These are phyloP conservation scores for Hypoxylon trugodes DNA, from an alignment of 495 filamentous ascomycete species.

Conservation along the genomic window DNA sequence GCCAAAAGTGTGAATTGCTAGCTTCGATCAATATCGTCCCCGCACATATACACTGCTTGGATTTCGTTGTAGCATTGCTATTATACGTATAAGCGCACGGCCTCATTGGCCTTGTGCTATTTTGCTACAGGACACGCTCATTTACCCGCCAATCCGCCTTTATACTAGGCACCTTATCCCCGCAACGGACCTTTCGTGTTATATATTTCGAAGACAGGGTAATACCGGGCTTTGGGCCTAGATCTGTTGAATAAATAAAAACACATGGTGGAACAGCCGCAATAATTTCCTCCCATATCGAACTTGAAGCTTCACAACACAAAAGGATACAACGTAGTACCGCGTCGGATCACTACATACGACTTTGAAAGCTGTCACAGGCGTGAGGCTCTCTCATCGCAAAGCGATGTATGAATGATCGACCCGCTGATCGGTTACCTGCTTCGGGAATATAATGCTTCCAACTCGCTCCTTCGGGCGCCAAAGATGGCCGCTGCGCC, in stretches of 20 bases:
- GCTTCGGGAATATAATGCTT: slow-evolving; percentile 31
- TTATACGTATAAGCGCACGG: slow-evolving; percentile 20
- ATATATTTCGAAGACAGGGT: slow-evolving; percentile 1
- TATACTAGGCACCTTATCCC: slow-evolving; percentile 27
- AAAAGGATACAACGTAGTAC: slow-evolving; percentile 11
- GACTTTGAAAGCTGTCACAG: slow-evolving; percentile 2
- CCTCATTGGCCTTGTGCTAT: slow-evolving; percentile 25
- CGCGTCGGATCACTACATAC: slow-evolving; percentile 13
- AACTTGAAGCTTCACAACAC: slow-evolving; percentile 4
- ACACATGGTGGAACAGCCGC: slow-evolving; percentile 6
- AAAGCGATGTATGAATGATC: slow-evolving; percentile 29
- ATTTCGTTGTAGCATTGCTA: slow-evolving; percentile 7
- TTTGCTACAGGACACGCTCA: slow-evolving; percentile 25
- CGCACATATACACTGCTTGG: slow-evolving; percentile 4
- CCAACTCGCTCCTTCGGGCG: slow-evolving; percentile 19
- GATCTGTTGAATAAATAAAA: slow-evolving; percentile 29
- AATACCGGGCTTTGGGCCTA: slow-evolving; percentile 14
- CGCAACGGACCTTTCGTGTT: slow-evolving; percentile 20
- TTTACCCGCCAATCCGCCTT: slow-evolving; percentile 33
- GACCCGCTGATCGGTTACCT: slow-evolving; percentile 36
- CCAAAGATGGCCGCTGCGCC: slow-evolving; percentile 32
- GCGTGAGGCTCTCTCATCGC: slow-evolving; percentile 30
- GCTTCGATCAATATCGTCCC: slow-evolving; percentile 16
- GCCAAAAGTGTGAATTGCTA: slow-evolving; percentile 1
- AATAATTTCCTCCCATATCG: slow-evolving; percentile 5